Evolutionary conservation across 352 stramenopile species (phyloP), one percentile per base, ranked within the genome.

Genomic region (Phytophthora foliorum): DNA sequence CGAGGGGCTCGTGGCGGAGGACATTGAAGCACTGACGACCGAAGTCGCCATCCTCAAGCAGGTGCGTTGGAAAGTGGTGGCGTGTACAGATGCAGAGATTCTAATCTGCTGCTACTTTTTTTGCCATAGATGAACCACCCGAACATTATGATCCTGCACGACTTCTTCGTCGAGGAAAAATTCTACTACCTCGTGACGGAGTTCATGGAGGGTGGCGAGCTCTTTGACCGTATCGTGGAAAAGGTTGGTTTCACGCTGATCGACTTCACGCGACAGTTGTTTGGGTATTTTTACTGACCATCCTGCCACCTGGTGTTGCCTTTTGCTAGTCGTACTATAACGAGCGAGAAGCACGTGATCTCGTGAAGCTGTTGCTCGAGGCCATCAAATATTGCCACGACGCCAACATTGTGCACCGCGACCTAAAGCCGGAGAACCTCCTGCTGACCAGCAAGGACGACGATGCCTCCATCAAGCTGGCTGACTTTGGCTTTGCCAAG

Each of bases 111-210:
- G 19, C 14, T 19, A 17, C 8, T 44, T 44, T 17, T 36, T 60
- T 61, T 62, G 19, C 17, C 54, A 38, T 50, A 96, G 86, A 93
- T 97, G 79, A 91, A 97, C 63, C 92, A 98, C 74, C 90, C 91
- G 14, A 96, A 98, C 73, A 98, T 98, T 51, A 96, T 98, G 86
- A 93, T 93, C 21, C 63, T 98, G 27, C 81, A 98, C 57, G 95
- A 97, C 71, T 98, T 98, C 68, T 98, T 97, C 72, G 86, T 97
- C 11, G 93, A 98, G 46, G 81, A 90, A 3, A 95, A 98, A 48
- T 90, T 98, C 67, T 99, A 98, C 78, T 99, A 99, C 77, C 82
- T 99, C 50, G 96, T 99, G 3, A 99, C 98, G 34, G 97, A 99
- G 78, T 95, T 98, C 53, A 98, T 99, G 84, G 91, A 90, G 34